Evolutionary conservation across 2,329 filamentous ascomycete species (phyloP).

Genomic region (Scopulariopsis brevicaulis): DNA sequence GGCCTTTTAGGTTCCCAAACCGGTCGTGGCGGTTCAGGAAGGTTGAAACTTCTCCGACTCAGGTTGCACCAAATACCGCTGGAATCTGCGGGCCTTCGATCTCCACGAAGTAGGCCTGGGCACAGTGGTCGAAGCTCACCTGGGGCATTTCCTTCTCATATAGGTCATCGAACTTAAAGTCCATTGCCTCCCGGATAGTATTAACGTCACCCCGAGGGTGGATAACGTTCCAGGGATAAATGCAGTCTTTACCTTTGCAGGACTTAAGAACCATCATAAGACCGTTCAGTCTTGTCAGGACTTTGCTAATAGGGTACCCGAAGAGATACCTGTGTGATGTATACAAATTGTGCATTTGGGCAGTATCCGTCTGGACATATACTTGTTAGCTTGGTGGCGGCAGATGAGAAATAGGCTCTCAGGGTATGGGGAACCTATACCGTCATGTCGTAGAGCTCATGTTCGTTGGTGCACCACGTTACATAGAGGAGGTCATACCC

Average conservation of each 20-base stretch:
- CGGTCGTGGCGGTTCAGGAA: too few species aligned
- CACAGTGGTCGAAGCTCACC: not conserved
- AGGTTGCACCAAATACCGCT: not conserved
- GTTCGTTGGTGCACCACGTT: constrained; percentile 58
- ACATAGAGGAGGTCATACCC: constrained; percentile 53
- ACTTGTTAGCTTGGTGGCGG: not conserved
- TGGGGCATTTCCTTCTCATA: constrained; percentile 26
- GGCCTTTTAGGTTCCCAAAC: too few species aligned
- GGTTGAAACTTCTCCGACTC: too few species aligned
- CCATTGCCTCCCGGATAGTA: constrained; percentile 38
- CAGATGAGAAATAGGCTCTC: not conserved
- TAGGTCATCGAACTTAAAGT: constrained; percentile 35
- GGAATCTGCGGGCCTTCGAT: not conserved
- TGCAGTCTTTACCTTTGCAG: constrained; percentile 41
- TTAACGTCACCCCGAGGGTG: constrained; percentile 41
- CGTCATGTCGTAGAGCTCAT: constrained; percentile 53
- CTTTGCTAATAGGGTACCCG: constrained; percentile 21
- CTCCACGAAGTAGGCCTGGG: not conserved
- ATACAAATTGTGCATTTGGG: constrained; percentile 35
- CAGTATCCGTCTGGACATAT: constrained; percentile 32
- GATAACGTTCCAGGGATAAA: constrained; percentile 43
- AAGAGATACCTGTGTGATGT: constrained; percentile 13
- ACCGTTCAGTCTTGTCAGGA: constrained; percentile 41
- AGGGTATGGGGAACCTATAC: constrained; percentile 16
- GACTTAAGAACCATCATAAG: constrained; percentile 50